A percentile compares a stretch with the other conserved stretches of the same genome.
Evolutionary conservation across 2,329 filamentous ascomycete species (phyloP).

Genomic region (Epichloe typhina): DNA sequence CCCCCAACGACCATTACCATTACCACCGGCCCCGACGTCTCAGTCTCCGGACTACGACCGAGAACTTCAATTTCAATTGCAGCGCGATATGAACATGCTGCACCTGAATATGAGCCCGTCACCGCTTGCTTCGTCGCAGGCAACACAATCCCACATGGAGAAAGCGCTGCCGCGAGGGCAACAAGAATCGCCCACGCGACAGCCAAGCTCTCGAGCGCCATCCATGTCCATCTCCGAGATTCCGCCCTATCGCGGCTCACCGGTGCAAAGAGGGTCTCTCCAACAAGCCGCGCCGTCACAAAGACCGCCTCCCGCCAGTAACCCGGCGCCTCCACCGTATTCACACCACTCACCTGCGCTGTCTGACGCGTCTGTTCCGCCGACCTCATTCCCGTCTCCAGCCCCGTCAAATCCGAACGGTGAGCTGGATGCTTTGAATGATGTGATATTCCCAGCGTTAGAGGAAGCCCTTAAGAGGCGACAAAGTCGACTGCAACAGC

Average conservation of each 20-base stretch:
- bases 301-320: conserved; percentile 7
- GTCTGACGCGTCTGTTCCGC: conserved; percentile 20
- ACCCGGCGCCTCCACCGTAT: conserved; percentile 13
- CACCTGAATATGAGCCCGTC: conserved; percentile 25
- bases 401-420: conserved; percentile 45
- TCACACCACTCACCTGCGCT: conserved; percentile 18
- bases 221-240: conserved; percentile 39
- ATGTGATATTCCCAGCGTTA: conserved; percentile 85
- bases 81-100: conserved; percentile 46
- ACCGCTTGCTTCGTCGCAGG: conserved; percentile 1
- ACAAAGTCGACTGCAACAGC: conserved; percentile 44
- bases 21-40: conserved; percentile 31
- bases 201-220: conserved; percentile 19
- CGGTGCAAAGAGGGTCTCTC: conserved; percentile 16
- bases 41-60: conserved; percentile 48
- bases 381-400: conserved; percentile 41
- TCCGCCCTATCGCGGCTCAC: conserved; percentile 36
- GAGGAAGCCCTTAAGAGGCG: conserved; percentile 82
- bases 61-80: conserved; percentile 48
- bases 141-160: conserved; percentile 1
- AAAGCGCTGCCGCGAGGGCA: conserved; percentile 11
- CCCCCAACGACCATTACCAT: conserved; percentile 32
- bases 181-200: conserved; percentile 9
- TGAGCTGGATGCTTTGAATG: conserved; percentile 74
- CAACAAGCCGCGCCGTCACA: conserved; percentile 15